Conservation (phyloP, 202 grass and related monocot species). For the Setaria italica region DNA sequence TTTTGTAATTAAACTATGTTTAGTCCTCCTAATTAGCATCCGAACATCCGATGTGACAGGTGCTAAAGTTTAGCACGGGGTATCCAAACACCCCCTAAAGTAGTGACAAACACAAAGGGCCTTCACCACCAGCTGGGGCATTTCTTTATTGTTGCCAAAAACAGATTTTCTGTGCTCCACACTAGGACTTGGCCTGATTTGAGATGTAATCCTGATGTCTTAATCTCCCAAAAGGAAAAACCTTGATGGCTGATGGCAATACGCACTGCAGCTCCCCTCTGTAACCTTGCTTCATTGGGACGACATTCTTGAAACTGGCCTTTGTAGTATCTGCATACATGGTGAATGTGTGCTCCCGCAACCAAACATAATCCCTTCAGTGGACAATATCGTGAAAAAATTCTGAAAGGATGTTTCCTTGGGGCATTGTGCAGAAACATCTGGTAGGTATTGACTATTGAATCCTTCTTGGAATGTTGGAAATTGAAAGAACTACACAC, state of each 20-base stretch:
- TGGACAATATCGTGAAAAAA: conserved; percentile 16
- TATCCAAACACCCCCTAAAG: too few relatives aligned
- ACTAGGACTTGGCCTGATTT: background rate
- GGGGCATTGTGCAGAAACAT: background rate
- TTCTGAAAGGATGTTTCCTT: background rate
- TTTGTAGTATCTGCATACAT: background rate
- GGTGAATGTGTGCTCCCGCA: background rate
- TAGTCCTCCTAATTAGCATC: too few relatives aligned
- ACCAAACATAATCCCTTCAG: background rate
- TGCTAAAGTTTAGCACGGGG: too few relatives aligned
- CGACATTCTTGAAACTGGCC: background rate
- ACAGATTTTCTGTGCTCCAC: background rate
- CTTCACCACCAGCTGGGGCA: background rate
- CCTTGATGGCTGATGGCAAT: background rate
- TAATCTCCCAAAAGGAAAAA: background rate
- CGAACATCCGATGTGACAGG: too few relatives aligned
- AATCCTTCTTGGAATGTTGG: background rate
- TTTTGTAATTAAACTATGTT: too few relatives aligned
- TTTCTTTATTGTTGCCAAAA: background rate
- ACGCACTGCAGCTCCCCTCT: background rate
- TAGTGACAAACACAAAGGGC: background rate
- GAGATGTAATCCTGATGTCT: background rate
- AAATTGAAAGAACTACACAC: background rate
- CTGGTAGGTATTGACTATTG: conserved; percentile 1
- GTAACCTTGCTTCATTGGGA: background rate